Conservation (phyloP, 164 flowering plant species). For the Magnolia changhungtana region DNA sequence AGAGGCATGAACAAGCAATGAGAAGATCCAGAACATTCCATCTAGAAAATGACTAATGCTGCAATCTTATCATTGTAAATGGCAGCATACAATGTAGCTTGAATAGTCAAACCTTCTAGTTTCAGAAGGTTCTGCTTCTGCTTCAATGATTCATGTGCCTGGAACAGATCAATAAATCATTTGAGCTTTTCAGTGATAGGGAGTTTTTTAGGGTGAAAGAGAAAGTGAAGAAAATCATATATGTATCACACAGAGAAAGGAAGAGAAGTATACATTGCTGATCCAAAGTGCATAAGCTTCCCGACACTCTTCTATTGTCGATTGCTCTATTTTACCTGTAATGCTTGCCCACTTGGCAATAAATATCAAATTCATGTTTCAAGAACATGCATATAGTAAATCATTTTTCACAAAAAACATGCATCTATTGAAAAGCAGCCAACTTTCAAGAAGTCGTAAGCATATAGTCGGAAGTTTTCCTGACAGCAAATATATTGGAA, state of each 20-base stretch:
- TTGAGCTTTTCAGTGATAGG: neutral
- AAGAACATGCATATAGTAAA: neutral
- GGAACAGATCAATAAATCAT: slow-evolving; percentile 18
- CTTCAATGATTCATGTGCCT: slow-evolving; percentile 74
- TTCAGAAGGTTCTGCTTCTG: slow-evolving; percentile 43
- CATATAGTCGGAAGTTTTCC: neutral
- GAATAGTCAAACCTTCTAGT: slow-evolving; percentile 36
- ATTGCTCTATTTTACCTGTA: slow-evolving; percentile 86
- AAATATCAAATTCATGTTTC: slow-evolving; percentile 14
- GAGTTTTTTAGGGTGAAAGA: neutral
- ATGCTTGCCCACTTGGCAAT: slow-evolving; percentile 9
- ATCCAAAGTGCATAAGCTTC: slow-evolving; percentile 76
- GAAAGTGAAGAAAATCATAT: neutral
- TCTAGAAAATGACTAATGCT: neutral
- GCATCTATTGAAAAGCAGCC: neutral
- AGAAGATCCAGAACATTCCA: neutral
- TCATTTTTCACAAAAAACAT: neutral
- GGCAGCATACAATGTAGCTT: neutral
- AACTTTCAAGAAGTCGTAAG: neutral
- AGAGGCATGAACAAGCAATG: neutral
- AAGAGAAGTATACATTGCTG: slow-evolving; percentile 40
- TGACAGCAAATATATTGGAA: neutral
- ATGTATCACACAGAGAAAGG: neutral
- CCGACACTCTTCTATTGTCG: slow-evolving; percentile 80
- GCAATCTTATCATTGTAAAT: neutral